Conservation (phyloP, 192 early-diverging fungal species). For the Diversispora eburnea region DNA sequence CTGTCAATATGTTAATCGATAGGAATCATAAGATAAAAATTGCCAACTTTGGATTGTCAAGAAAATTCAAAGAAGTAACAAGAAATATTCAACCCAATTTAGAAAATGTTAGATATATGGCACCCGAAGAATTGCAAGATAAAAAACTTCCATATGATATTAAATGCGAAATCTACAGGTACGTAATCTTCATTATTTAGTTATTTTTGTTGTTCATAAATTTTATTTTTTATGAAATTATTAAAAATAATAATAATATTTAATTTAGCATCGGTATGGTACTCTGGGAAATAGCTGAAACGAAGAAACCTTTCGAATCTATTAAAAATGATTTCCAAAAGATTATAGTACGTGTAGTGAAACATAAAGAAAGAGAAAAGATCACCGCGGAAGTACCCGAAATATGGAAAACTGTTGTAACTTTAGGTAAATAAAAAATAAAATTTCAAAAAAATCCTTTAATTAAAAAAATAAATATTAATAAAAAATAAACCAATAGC, state of each 20-base stretch:
- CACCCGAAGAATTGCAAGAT: conserved; percentile 1
- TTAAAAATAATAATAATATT: not conserved
- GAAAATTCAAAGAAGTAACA: conserved; percentile 1
- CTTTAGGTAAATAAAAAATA: not conserved
- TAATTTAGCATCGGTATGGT: conserved; percentile 11
- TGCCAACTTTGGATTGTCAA: conserved; percentile 9
- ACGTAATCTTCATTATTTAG: not conserved
- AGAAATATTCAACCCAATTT: conserved; percentile 10
- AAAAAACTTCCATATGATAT: not conserved
- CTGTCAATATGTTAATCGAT: conserved; percentile 7
- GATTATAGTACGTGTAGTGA: not conserved
- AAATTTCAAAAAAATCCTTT: not conserved
- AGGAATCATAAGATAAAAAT: conserved; percentile 1
- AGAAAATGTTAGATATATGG: conserved; percentile 22
- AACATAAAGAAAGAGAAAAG: conserved; percentile 1
- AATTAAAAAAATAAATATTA: not conserved
- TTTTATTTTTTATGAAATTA: not conserved
- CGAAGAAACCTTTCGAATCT: not conserved
- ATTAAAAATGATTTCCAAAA: not conserved
- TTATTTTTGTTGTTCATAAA: too few species aligned
- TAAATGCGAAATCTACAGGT: conserved; percentile 23
- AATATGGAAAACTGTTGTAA: not conserved
- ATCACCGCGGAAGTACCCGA: not conserved
- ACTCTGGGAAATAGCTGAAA: conserved; percentile 23
- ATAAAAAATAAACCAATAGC: not conserved